phyloP scores from a whole-genome alignment of 169 alveolate species.

The Plasmodium ovale region DNA sequence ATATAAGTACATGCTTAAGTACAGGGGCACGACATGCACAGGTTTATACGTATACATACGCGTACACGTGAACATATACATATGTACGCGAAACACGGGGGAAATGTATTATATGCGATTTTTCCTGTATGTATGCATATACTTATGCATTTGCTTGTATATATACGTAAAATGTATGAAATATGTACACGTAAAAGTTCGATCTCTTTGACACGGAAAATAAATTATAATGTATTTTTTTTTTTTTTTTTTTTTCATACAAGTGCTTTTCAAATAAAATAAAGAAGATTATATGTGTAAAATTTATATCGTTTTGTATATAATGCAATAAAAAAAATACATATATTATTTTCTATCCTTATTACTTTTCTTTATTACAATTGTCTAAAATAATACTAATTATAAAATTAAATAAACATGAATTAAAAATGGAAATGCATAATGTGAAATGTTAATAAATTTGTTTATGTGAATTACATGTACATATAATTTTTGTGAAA shows the following conservation, averaged over 20 bases:
- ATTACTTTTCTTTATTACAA: too few relatives aligned
- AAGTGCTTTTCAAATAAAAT: too few relatives aligned
- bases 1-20: too few relatives aligned
- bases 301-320: too few relatives aligned
- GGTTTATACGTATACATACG: neutral
- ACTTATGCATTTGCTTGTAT: neutral
- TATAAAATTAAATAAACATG: conserved; percentile 6
- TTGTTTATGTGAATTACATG: neutral
- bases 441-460: too few relatives aligned
- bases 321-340: neutral
- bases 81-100: too few relatives aligned
- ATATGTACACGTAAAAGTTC: neutral
- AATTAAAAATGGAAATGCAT: conserved; percentile 1
- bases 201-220: neutral
- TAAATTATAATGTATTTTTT: neutral
- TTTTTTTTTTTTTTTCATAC: too few relatives aligned
- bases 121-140: too few relatives aligned
- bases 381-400: neutral
- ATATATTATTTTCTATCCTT: neutral
- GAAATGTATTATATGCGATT: too few relatives aligned
- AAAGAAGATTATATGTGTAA: too few relatives aligned
- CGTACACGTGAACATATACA: neutral
- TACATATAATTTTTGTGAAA: neutral
- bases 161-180: neutral
- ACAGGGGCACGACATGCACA: neutral